A percentile compares a stretch with the other conserved stretches of the same genome.
Conservation (phyloP, 1,284 basidiomycete species). For the Irpex sp. region DNA sequence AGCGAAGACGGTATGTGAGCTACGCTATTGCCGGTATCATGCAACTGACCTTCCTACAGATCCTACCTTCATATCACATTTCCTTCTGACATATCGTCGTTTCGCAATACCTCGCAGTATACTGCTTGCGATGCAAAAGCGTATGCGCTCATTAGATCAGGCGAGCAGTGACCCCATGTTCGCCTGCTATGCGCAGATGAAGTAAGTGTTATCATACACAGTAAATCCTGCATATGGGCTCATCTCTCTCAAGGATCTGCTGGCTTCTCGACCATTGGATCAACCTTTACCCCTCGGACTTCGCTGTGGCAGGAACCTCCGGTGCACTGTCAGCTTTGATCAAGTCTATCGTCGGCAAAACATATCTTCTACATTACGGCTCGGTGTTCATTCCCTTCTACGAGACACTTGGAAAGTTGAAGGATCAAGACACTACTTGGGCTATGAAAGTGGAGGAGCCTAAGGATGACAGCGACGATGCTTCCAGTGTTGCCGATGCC, state of each 20-base stretch:
- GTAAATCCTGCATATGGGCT: slow-evolving; percentile 4
- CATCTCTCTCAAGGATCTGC: slow-evolving; percentile 53
- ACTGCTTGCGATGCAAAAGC: slow-evolving; percentile 80
- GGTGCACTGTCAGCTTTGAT: slow-evolving; percentile 72
- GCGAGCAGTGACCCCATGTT: slow-evolving; percentile 77
- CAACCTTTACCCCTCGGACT: slow-evolving; percentile 67
- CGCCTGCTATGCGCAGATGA: slow-evolving; percentile 80
- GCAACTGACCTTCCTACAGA: slow-evolving; percentile 31
- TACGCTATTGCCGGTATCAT: not conserved
- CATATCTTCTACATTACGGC: slow-evolving; percentile 77
- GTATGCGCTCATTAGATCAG: slow-evolving; percentile 71
- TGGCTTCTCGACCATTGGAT: slow-evolving; percentile 75
- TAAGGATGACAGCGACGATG: slow-evolving; percentile 61
- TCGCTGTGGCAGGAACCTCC: slow-evolving; percentile 67
- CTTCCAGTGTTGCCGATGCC: slow-evolving; percentile 44
- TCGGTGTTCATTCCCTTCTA: slow-evolving; percentile 76
- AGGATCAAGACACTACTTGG: slow-evolving; percentile 69
- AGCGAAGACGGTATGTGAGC: slow-evolving; percentile 68
- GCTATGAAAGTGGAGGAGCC: slow-evolving; percentile 58
- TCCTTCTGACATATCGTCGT: slow-evolving; percentile 75
- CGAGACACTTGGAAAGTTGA: slow-evolving; percentile 55
- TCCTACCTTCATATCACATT: slow-evolving; percentile 70
- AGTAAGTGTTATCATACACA: slow-evolving; percentile 39
- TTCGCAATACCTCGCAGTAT: slow-evolving; percentile 73
- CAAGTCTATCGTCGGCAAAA: slow-evolving; percentile 72